Evolutionary conservation across 257 asterid genomes (phyloP).

Genomic region (Catharanthus roseus): DNA sequence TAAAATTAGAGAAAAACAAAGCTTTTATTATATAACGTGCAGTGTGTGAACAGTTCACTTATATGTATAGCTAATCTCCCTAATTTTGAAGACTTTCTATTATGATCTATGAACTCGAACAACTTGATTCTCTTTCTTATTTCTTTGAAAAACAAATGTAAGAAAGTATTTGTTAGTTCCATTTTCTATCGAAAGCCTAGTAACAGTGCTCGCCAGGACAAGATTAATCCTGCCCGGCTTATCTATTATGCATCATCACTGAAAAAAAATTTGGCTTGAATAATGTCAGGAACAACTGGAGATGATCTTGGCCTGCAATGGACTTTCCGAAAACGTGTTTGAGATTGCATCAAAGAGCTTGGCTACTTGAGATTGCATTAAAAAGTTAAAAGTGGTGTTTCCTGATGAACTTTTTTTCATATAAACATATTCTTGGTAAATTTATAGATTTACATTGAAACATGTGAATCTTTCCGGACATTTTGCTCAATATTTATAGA

Average conservation of each 20-base stretch:
- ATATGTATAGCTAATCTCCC: too few relatives aligned
- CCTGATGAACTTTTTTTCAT: too few relatives aligned
- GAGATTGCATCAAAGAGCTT: conserved; percentile 94
- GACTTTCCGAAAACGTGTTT: conserved; percentile 80
- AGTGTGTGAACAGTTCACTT: too few relatives aligned
- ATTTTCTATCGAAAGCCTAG: background rate
- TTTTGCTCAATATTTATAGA: too few relatives aligned
- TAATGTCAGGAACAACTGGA: conserved; percentile 72
- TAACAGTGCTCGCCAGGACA: background rate
- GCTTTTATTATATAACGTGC: too few relatives aligned
- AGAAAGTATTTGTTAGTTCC: background rate
- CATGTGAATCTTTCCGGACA: too few relatives aligned
- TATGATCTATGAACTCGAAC: background rate
- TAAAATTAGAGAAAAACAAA: too few relatives aligned
- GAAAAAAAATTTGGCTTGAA: background rate
- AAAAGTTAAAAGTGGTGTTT: background rate
- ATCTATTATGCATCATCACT: too few relatives aligned
- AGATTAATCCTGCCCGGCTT: background rate
- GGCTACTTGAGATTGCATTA: conserved; percentile 33
- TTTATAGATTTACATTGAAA: too few relatives aligned
- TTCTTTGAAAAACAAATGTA: background rate
- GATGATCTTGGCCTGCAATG: conserved; percentile 64
- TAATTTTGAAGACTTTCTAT: background rate
- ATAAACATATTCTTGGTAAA: background rate
- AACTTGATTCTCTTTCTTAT: background rate